These are phyloP conservation scores for Aspergillus biplanus DNA, from an alignment of 495 filamentous ascomycete genomes.

Conservation along the genomic window DNA sequence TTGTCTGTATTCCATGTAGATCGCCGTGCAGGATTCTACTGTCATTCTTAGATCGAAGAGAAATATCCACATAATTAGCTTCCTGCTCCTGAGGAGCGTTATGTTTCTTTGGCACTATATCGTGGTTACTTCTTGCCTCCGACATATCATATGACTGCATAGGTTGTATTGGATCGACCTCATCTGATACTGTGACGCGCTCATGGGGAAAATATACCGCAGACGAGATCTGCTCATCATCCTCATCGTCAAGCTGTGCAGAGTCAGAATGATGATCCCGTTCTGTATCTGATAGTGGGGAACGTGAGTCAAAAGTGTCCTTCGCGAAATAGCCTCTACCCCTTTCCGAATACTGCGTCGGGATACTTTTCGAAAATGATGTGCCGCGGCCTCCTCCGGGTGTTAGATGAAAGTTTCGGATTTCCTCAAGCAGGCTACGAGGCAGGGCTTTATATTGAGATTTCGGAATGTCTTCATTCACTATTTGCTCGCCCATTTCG, in stretches of 20 bases:
- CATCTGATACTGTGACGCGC: slow-evolving; percentile 50
- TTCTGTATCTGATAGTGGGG: slow-evolving; percentile 33
- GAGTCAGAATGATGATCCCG: slow-evolving; percentile 41
- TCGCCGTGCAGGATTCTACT: slow-evolving; percentile 65
- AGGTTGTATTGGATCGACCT: slow-evolving; percentile 44
- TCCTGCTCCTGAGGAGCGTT: slow-evolving; percentile 38
- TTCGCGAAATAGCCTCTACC: slow-evolving; percentile 36
- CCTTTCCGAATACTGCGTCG: slow-evolving; percentile 47
- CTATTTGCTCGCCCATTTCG: slow-evolving; percentile 16
- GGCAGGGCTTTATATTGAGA: slow-evolving; percentile 40
- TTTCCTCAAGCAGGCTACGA: slow-evolving; percentile 62
- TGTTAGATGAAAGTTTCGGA: slow-evolving; percentile 62
- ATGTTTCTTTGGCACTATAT: slow-evolving; percentile 39
- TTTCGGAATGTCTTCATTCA: slow-evolving; percentile 34
- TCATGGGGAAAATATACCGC: slow-evolving; percentile 92
- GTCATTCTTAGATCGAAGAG: slow-evolving; percentile 62
- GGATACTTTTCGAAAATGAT: slow-evolving; percentile 60
- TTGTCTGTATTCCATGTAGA: slow-evolving; percentile 44
- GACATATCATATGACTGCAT: slow-evolving; percentile 40
- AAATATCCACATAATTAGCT: slow-evolving; percentile 60
- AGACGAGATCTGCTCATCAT: slow-evolving; percentile 93
- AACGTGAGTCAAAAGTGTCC: slow-evolving; percentile 27
- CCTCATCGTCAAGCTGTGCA: slow-evolving; percentile 69
- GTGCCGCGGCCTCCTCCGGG: slow-evolving; percentile 53
- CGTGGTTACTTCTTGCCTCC: slow-evolving; percentile 37